Evolutionary conservation across 2,329 filamentous ascomycete genomes (phyloP).

Genomic region (Fusarium tupiense): DNA sequence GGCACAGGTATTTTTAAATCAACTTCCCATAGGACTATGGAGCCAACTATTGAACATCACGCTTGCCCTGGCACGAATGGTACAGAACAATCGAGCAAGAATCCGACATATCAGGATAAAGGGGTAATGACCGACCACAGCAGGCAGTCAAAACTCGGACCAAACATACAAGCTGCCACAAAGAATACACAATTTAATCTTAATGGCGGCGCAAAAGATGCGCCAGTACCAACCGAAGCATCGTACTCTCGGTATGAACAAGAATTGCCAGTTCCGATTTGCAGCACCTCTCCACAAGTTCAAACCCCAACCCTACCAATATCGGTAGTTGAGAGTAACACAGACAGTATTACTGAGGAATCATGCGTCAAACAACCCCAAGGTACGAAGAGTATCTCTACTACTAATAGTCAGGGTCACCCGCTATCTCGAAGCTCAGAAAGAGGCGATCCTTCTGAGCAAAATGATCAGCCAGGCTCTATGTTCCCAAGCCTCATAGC

Average conservation of each 20-base stretch:
- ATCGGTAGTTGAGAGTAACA: neutral
- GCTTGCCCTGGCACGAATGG: neutral
- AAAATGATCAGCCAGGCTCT: neutral
- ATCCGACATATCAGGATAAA: slow-evolving; percentile 31
- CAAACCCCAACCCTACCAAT: neutral
- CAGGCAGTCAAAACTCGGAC: neutral
- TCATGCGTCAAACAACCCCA: neutral
- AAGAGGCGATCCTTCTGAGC: slow-evolving; percentile 2
- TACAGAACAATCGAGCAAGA: neutral
- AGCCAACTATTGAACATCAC: neutral
- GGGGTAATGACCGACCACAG: slow-evolving; percentile 29
- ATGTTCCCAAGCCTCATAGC: neutral
- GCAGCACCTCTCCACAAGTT: neutral
- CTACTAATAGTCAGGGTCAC: neutral
- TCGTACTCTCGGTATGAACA: neutral
- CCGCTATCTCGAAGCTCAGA: neutral
- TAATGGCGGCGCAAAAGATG: neutral
- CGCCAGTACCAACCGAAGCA: neutral
- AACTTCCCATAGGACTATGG: neutral
- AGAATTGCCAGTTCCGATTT: neutral
- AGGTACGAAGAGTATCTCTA: neutral
- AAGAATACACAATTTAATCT: neutral
- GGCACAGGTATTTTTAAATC: slow-evolving; percentile 11
- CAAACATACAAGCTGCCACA: neutral
- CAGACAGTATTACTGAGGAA: neutral